Evolutionary conservation across 192 early-diverging fungal species (phyloP).

Genomic region (Backusella morwellensis): DNA sequence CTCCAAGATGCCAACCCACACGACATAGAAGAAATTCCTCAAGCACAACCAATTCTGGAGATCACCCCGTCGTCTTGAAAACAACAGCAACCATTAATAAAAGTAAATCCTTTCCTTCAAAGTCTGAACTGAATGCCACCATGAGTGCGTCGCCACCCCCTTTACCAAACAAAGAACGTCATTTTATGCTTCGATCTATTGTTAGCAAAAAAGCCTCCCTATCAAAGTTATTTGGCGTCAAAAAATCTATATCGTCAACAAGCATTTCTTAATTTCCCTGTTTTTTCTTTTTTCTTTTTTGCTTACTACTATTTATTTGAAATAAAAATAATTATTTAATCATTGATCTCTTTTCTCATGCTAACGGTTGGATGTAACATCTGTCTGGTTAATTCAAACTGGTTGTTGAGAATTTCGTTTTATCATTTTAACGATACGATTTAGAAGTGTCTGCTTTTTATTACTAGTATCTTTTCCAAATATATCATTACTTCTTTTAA

Average conservation of each 20-base stretch:
- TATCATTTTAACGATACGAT: not conserved
- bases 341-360: not conserved
- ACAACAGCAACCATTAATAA: slow-evolving; percentile 5
- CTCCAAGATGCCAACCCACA: slow-evolving; percentile 11
- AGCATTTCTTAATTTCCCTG: not conserved
- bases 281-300: not conserved
- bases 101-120: slow-evolving; percentile 10
- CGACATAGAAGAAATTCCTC: not conserved
- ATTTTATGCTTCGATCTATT: slow-evolving; percentile 26
- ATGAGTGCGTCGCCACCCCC: not conserved
- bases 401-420: not conserved
- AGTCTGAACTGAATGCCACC: not conserved
- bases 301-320: not conserved
- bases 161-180: slow-evolving; percentile 16
- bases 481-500: not conserved
- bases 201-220: slow-evolving; percentile 32
- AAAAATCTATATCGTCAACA: slow-evolving; percentile 3
- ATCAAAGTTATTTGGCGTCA: slow-evolving; percentile 24
- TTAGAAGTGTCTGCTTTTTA: not conserved
- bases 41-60: not conserved
- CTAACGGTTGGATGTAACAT: not conserved
- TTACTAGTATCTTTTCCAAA: not conserved
- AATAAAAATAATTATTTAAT: not conserved
- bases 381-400: not conserved
- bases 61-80: not conserved